phyloP scores from a whole-genome alignment of 2,329 filamentous ascomycete genomes.

The Ceratocystis alfenasii region DNA sequence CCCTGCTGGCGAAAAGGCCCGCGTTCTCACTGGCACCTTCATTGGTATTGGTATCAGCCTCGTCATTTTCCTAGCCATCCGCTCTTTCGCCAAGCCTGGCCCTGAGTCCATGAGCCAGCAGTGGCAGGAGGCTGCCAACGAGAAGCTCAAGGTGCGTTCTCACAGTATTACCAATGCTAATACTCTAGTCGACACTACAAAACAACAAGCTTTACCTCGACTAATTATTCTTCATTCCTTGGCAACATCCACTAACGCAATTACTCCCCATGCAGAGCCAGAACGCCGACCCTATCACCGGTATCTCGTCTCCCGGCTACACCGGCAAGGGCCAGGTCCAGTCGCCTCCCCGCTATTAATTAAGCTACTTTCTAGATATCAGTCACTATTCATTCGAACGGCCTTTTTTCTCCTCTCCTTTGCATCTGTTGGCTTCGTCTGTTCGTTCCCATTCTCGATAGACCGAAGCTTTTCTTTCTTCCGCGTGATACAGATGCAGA shows the following conservation, averaged over 20 bases:
- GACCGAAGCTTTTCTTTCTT: constrained; percentile 23
- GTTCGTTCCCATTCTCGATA: constrained; percentile 31
- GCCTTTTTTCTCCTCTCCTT: constrained; percentile 24
- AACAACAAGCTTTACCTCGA: no score
- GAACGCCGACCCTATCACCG: constrained; percentile 76
- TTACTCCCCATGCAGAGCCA: constrained; percentile 47
- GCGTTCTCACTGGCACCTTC: constrained; percentile 61
- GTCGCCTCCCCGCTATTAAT: constrained; percentile 44
- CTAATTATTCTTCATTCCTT: no score
- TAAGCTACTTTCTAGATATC: constrained; percentile 18
- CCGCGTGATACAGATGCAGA: constrained; percentile 15
- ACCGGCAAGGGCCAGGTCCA: constrained; percentile 68
- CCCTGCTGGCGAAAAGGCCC: constrained; percentile 74
- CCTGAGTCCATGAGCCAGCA: constrained; percentile 92
- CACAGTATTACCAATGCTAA: neutral
- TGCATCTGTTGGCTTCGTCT: constrained; percentile 21
- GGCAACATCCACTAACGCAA: constrained; percentile 20
- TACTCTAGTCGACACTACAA: neutral
- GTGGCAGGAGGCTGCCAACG: constrained; percentile 91
- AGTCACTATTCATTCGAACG: constrained; percentile 20
- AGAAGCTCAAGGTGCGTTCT: constrained; percentile 71
- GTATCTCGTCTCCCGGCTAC: constrained; percentile 69
- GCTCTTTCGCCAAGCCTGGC: constrained; percentile 56
- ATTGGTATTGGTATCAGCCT: constrained; percentile 56
- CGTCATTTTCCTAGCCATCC: constrained; percentile 59